A percentile compares a stretch with the other conserved stretches of the same genome.
phyloP scores from a whole-genome alignment of 805 yeast genomes.

The Lipomyces mesembrius region DNA sequence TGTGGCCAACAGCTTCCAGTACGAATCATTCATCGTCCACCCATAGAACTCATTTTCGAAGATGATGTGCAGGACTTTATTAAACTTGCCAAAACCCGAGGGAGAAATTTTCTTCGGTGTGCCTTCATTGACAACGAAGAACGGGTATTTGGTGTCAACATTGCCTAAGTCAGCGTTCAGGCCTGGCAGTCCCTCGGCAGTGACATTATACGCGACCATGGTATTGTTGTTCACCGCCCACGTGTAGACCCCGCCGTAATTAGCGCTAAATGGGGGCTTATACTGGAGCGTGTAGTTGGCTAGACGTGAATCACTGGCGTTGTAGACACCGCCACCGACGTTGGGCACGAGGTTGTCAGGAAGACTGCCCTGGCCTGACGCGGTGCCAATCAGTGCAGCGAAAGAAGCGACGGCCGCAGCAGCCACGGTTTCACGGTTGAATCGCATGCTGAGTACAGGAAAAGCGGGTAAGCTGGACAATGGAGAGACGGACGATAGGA shows the following conservation, averaged over 20 bases:
- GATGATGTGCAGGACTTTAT: not conserved
- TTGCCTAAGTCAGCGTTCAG: not conserved
- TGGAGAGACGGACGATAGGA: not conserved
- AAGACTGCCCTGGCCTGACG: not conserved
- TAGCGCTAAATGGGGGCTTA: not conserved
- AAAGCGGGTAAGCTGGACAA: not conserved
- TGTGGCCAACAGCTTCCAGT: not conserved
- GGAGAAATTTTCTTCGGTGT: not conserved
- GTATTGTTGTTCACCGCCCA: not conserved
- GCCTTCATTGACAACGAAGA: not conserved
- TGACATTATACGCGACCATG: not conserved
- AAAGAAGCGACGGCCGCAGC: not conserved
- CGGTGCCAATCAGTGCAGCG: constrained; percentile 1
- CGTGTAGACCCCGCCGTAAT: not conserved
- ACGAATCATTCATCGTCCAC: not conserved
- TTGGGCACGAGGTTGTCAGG: not conserved
- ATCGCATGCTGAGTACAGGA: not conserved
- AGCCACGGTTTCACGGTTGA: not conserved
- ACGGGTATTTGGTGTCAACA: not conserved
- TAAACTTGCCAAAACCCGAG: not conserved
- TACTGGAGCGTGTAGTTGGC: not conserved
- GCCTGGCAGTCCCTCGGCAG: not conserved
- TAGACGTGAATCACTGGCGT: not conserved
- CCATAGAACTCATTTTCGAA: not conserved
- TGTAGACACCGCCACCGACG: not conserved